Evolutionary conservation across 345 rosid genomes (phyloP), one percentile per base, ranked within the genome.

Genomic region (Cardamine occulta): DNA sequence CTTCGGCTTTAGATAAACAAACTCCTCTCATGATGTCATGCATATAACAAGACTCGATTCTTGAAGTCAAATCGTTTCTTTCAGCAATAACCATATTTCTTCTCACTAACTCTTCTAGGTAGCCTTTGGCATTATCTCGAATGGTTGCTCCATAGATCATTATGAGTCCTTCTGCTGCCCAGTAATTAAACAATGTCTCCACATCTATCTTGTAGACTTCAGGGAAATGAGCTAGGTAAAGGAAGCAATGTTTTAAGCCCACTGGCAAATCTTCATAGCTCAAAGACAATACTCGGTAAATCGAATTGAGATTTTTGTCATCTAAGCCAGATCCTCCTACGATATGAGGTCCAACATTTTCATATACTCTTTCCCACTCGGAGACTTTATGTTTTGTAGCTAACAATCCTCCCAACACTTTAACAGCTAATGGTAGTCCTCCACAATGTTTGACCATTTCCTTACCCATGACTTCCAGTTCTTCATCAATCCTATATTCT

Each of bases 111-210:
- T 83, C 82, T 14, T 32, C 59, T 17, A 87, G 26, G 71, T 73
- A 76, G 35, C 26, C 6, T 34, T 82, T 77, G 0, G 57, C 86
- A 9, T 10, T 76, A 54, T 85, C 80, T 48, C 26, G 83, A 10
- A 45, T 63, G 48, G 17, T 52, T 31, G 56, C 8, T 52, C 76
- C 35, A 28, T 15, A 15, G 19, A 55, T 55, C 49, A 72, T 59
- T 17, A 1, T 4, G 15, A 83, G 19, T 35, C 87, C 88, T 63
- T 83, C 83, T 8, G 83, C 83, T 56, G 58, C 67, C 90, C 84
- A 87, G 54, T 82, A 73, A n/a, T 37, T 69, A 40, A 80, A 58
- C 52, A 87, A 35, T 42, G 54, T 81, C 15, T 72, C 44, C 0
- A 54, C 62, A 0, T 70, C 42, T 64, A 88, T 88, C 3, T 72